These are phyloP conservation scores for Cladosporium halotolerans DNA, from an alignment of 2,329 filamentous ascomycete genomes.

Conservation along the genomic window DNA sequence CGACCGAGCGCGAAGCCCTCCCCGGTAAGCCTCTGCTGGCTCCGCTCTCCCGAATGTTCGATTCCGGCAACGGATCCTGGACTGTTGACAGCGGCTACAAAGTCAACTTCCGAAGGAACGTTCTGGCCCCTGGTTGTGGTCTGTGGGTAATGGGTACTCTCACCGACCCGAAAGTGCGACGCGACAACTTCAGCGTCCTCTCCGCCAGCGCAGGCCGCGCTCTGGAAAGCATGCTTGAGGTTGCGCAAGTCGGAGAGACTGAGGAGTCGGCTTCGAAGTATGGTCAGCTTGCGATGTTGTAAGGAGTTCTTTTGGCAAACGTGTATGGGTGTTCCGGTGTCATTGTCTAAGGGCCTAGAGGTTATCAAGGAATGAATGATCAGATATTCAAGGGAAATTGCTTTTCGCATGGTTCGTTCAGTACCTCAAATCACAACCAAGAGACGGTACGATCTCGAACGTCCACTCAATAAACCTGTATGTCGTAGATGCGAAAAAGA, in stretches of 20 bases:
- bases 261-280: conserved; percentile 5
- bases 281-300: conserved; percentile 20
- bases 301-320: not conserved
- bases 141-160: conserved; percentile 22
- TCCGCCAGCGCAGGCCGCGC: conserved; percentile 18
- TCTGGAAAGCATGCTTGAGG: conserved; percentile 15
- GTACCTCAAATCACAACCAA: too few species aligned
- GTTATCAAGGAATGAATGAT: too few species aligned
- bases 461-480: too few species aligned
- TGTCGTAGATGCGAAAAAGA: not conserved
- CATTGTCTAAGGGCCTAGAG: too few species aligned
- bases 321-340: too few species aligned
- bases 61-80: conserved; percentile 12
- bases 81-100: conserved; percentile 19
- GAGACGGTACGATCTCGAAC: too few species aligned
- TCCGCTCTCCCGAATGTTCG: conserved; percentile 14
- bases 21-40: conserved; percentile 14
- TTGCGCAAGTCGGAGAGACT: conserved; percentile 8
- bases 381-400: too few species aligned
- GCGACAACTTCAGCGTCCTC: conserved; percentile 18
- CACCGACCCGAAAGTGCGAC: conserved; percentile 16
- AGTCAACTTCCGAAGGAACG: conserved; percentile 20
- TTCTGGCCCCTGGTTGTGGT: conserved; percentile 15
- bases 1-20: conserved; percentile 16
- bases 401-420: too few species aligned